Evolutionary conservation across 2,329 filamentous ascomycete genomes (phyloP).

Genomic region (Talaromyces marneffei): DNA sequence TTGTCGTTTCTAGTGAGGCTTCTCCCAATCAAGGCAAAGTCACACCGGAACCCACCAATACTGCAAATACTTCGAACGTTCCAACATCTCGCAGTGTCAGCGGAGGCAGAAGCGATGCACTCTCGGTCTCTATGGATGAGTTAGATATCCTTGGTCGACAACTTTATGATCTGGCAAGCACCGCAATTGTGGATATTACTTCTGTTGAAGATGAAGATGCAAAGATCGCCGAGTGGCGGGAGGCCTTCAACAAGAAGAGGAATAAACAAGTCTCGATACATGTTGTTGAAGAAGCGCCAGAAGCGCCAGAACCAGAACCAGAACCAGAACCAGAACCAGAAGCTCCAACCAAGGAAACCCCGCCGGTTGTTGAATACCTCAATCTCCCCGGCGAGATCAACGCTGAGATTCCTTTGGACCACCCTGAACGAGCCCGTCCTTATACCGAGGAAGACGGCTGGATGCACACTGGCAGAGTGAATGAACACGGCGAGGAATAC

Average conservation of each 20-base stretch:
- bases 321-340: not conserved
- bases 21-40: not conserved
- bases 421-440: constrained; percentile 18
- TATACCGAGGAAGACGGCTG: constrained; percentile 28
- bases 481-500: constrained; percentile 26
- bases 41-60: constrained; percentile 5
- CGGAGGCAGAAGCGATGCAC: constrained; percentile 4
- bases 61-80: not conserved
- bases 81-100: constrained; percentile 10
- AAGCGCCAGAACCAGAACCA: not conserved
- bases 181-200: constrained; percentile 14
- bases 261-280: not conserved
- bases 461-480: constrained; percentile 26
- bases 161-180: constrained; percentile 18
- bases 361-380: not conserved
- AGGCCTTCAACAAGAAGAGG: constrained; percentile 11
- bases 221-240: constrained; percentile 7
- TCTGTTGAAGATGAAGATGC: constrained; percentile 6
- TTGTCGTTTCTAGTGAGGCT: not conserved
- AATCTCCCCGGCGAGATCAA: constrained; percentile 8
- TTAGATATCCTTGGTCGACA: constrained; percentile 12
- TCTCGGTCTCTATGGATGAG: constrained; percentile 4
- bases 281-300: not conserved
- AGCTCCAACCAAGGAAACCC: not conserved
- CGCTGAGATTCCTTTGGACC: constrained; percentile 15